phyloP scores from a whole-genome alignment of 202 grass and related monocot genomes.

The Musa balbisiana region DNA sequence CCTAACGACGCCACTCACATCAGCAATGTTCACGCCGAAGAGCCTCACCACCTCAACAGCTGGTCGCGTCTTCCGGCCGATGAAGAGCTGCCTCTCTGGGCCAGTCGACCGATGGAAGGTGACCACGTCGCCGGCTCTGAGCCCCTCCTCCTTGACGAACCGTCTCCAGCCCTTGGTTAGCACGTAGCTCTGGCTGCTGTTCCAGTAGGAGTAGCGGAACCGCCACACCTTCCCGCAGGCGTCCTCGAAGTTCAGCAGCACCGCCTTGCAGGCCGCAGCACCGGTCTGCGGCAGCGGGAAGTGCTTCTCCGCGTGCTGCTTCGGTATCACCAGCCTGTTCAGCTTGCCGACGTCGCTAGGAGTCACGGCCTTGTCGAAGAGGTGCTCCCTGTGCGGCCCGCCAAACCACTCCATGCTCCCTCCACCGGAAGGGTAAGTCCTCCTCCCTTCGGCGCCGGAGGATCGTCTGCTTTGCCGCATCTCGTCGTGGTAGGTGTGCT shows the following conservation, averaged over 20 bases:
- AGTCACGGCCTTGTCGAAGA: slow-evolving; percentile 95
- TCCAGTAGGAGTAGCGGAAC: slow-evolving; percentile 32
- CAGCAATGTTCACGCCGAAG: slow-evolving; percentile 10
- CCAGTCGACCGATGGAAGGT: background rate
- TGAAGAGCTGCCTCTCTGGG: slow-evolving; percentile 4
- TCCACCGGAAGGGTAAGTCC: no score
- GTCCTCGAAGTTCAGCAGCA: slow-evolving; percentile 12
- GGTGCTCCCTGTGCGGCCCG: slow-evolving; percentile 34
- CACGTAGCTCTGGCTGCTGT: slow-evolving; percentile 29
- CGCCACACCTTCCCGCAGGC: slow-evolving; percentile 18
- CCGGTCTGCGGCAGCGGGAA: slow-evolving; percentile 40
- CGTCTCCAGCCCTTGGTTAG: slow-evolving; percentile 28
- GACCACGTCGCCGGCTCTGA: slow-evolving; percentile 7
- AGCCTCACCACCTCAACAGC: background rate
- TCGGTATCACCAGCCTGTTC: slow-evolving; percentile 86
- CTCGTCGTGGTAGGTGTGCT: slow-evolving; percentile 90
- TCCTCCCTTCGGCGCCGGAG: background rate
- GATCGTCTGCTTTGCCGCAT: slow-evolving; percentile 45
- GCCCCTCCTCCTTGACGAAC: slow-evolving; percentile 27
- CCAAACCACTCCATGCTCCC: no score
- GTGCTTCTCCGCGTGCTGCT: slow-evolving; percentile 96
- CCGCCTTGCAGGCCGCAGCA: background rate
- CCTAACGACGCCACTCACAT: background rate
- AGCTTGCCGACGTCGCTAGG: slow-evolving; percentile 97
- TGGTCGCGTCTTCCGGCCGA: background rate